Evolutionary conservation across 2,329 filamentous ascomycete species (phyloP), one percentile per base, ranked within the genome.

Genomic region (Lachnellula subtilissima): DNA sequence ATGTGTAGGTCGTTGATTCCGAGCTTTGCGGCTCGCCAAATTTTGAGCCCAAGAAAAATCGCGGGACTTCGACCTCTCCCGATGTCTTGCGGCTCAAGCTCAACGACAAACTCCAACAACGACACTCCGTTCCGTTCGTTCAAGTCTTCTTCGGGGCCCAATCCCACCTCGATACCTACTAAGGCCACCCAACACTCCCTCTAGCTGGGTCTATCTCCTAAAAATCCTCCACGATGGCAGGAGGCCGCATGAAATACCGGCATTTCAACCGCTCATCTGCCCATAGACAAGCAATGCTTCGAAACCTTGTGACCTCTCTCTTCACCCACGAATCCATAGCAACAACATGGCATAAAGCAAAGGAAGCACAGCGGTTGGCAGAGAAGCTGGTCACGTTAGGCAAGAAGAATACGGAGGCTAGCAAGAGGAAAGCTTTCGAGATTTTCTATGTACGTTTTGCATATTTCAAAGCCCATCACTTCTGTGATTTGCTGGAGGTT

Each of bases 341-440:
- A 62, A 99, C 94, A 50, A 96, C 94, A 75, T 97, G 89, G 81
- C 86, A 88, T 72, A 97, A 97, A 76, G 94, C 94, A 48, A 99
- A 97, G 76, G 94, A 99, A 77, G 89, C 94, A 19, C 94, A 99
- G 76, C 83, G 89, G 45, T 73, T 97, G 65, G 94, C 92, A 7
- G 94, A 99, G 71, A 95, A 96, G 78, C 79, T 97, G 64, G 92
- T 99, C 68, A 97, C 92, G 4, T 74, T 96, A 66, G 93, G 89
- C 19, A 99, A 97, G 82, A 88, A 86, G 76, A 91, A 97, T 72
- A 96, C 93, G 42, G 87, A 91, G 68, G 89, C 90, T 19, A 87
- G 87, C 58, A 81, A 83, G 71, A 80, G 85, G 70, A 83, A 82
- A 64, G 93, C 91, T n/a, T 77, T 87, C 67, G 83, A 82, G 40